Evolutionary conservation across 1,284 basidiomycete species (phyloP), one percentile per base, ranked within the genome.

Genomic region (Acaromyces ingoldii): DNA sequence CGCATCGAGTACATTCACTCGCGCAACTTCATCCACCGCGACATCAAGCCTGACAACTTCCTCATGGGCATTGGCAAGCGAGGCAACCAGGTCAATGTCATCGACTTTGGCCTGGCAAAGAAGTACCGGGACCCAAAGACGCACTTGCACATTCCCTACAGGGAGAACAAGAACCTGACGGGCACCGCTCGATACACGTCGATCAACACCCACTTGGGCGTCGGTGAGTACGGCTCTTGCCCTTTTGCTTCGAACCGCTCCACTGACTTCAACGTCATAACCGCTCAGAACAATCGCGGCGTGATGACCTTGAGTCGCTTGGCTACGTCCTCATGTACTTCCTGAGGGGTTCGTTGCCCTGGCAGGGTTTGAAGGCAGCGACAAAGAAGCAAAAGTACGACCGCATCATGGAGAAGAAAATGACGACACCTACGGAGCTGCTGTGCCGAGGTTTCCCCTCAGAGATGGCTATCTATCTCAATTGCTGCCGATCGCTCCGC

Each of bases 101-200:
- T 98, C 76, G 95, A 99, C 78, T 98, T 98, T 64, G 95, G 95
- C 81, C 83, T 98, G 49, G 93, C 95, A 39, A 98, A 98, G 83
- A 97, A 97, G 81, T 98, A 95, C 83, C 85, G 95, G 58, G 93
- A 98, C 81, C 92, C 93, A 38, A 97, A 96, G 85, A 98, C 95
- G 51, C 93, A 98, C 77, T 83, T 97, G 39, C 95, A 99, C 78
- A 98, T 98, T 67, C 93, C 93, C 3, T 98, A 98, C 83, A 84
- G 93, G 71, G 95, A 98, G 85, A 97, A 98, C 84, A 97, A 98
- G 87, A 98, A 97, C 77, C 79, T 98, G 68, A 98, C 93, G 1
- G 95, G 95, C 62, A 98, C 95, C 22, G 95, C 93, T 59, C 89
- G 93, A 53, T 99, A 98, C 82, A 98, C 93, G 1, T 96, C 91